These are phyloP conservation scores for Trichoderma gamsii DNA, from an alignment of 495 filamentous ascomycete genomes.

Conservation along the genomic window DNA sequence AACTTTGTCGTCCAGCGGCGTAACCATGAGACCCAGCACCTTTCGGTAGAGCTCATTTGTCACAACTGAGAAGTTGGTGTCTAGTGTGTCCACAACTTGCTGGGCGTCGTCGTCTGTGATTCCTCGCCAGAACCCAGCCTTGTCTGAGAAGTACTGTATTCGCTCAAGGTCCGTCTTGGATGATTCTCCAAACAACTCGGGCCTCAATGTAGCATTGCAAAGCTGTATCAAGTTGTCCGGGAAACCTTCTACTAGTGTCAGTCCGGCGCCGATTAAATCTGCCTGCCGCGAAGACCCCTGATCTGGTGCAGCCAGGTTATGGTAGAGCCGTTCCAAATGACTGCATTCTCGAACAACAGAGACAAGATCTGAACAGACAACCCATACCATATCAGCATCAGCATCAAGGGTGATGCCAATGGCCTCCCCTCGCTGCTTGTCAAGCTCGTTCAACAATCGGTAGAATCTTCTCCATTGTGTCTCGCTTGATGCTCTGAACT, in stretches of 20 bases:
- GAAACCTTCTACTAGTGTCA: slow-evolving; percentile 54
- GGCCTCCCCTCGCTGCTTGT: slow-evolving; percentile 75
- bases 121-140: slow-evolving; percentile 62
- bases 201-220: slow-evolving; percentile 53
- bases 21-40: slow-evolving; percentile 35
- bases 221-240: slow-evolving; percentile 55
- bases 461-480: slow-evolving; percentile 87
- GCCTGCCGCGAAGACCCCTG: slow-evolving; percentile 33
- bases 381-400: slow-evolving; percentile 67
- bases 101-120: slow-evolving; percentile 64
- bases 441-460: slow-evolving; percentile 75
- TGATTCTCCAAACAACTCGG: slow-evolving; percentile 65
- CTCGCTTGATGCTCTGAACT: slow-evolving; percentile 63
- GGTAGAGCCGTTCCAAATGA: slow-evolving; percentile 60
- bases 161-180: slow-evolving; percentile 60
- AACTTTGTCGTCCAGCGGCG: slow-evolving; percentile 35
- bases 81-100: slow-evolving; percentile 49
- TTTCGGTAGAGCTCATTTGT: slow-evolving; percentile 50
- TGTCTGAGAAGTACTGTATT: slow-evolving; percentile 65
- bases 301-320: slow-evolving; percentile 44
- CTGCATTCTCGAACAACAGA: slow-evolving; percentile 74
- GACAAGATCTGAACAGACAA: slow-evolving; percentile 71
- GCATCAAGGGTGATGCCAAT: slow-evolving; percentile 69
- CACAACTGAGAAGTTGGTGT: slow-evolving; percentile 48
- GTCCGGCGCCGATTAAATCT: slow-evolving; percentile 51